A percentile compares a stretch with the other conserved stretches of the same genome.
These are phyloP conservation scores for Bathelium albidoporum DNA, from an alignment of 495 filamentous ascomycete species.

Conservation along the genomic window DNA sequence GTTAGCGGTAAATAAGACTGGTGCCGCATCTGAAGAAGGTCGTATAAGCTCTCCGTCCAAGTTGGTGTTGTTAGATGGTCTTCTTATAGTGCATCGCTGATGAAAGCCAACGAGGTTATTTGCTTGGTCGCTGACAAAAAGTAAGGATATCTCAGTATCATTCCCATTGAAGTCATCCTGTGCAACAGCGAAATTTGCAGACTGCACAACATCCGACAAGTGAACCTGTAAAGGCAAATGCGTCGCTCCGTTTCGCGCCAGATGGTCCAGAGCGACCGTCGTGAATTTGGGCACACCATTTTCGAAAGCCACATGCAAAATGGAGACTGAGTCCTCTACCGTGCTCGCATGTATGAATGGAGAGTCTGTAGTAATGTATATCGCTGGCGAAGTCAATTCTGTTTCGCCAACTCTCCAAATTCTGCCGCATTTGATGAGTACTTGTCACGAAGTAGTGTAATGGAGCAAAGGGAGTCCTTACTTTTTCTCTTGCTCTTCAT, in stretches of 20 bases:
- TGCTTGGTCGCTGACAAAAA: not conserved
- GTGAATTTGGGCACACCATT: not conserved
- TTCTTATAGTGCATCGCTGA: not conserved
- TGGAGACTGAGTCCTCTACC: conserved; percentile 24
- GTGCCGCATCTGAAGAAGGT: conserved; percentile 9
- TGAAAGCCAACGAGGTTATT: conserved; percentile 21
- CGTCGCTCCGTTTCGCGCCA: not conserved
- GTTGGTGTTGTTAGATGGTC: not conserved
- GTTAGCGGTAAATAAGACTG: conserved; percentile 25
- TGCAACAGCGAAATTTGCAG: not conserved
- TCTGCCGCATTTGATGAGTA: conserved; percentile 11
- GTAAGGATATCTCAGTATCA: not conserved
- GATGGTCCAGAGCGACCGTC: not conserved
- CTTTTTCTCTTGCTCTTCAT: conserved; percentile 14
- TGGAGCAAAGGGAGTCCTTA: conserved; percentile 9
- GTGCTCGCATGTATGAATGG: conserved; percentile 29
- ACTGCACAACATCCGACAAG: conserved; percentile 1
- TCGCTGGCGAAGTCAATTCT: conserved; percentile 21
- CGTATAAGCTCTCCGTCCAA: not conserved
- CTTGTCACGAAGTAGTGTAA: conserved; percentile 13
- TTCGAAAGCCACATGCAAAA: conserved; percentile 26
- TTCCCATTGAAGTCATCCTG: not conserved
- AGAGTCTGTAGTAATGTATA: conserved; percentile 20
- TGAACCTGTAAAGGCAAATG: not conserved
- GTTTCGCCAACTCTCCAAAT: conserved; percentile 7